Evolutionary conservation across 768 basidiomycete genomes (phyloP), one percentile per base, ranked within the genome.

Genomic region (Hygrocybe punicea): DNA sequence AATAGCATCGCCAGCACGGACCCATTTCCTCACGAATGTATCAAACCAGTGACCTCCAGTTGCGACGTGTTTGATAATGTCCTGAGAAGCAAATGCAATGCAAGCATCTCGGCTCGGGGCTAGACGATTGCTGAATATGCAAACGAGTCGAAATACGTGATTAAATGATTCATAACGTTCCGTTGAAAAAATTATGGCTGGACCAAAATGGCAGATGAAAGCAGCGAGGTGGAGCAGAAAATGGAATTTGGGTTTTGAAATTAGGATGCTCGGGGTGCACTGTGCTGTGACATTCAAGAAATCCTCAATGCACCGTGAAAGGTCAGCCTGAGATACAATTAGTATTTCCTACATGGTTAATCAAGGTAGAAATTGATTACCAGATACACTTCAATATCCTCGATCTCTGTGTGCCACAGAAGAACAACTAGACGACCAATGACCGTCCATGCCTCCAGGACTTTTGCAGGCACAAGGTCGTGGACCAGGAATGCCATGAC

Each of bases 141-240:
- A 72, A 35, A 69, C 69, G 2, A 69, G 19, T 0, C 73, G 65
- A 46, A 78, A 77, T 11, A 79, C 62, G 6, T 67, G 70, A 58
- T 79, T 78, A 56, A 60, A 78, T 23, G 63, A 67, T 54, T 79
- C 77, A 54, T 69, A 78, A 0, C 64, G 53, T 58, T 79, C 77
- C 0, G 75, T 78, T 1, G 75, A 66, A 35, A 60, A 69, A 0
- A 64, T 50, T 19, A 76, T 62, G 0, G 66, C 59, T 0, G 74
- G 77, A 13, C 77, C 75, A 62, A 69, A 71, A 1, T 64, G 56
- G 4, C 58, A 58, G 13, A 73, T 65, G 56, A 75, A 67, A 2
- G 69, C 53, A 1, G 50, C 6, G 2, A 71, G 45, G 53, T 74
- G 72, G 5, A 60, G 16, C 5, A 77, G 66, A 0, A 73, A 36